These are phyloP conservation scores for Colletotrichum tamarilloi DNA, from an alignment of 2,329 filamentous ascomycete genomes.

Conservation along the genomic window DNA sequence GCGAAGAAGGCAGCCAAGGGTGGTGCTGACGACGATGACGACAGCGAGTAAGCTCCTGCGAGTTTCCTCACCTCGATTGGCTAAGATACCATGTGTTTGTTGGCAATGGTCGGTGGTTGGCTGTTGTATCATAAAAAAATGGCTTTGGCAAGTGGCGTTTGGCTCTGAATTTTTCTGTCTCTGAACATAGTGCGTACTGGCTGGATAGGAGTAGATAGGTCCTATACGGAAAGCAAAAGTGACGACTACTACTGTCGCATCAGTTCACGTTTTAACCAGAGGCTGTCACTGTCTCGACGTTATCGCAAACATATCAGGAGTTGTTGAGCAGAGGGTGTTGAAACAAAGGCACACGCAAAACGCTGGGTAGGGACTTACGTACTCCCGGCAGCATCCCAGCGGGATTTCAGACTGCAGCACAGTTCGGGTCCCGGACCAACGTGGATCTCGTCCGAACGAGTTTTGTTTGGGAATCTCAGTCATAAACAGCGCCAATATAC, in stretches of 20 bases:
- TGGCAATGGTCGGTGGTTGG: slow-evolving; percentile 36
- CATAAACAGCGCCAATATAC: slow-evolving; percentile 22
- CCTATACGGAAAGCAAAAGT: slow-evolving; percentile 31
- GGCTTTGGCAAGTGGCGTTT: slow-evolving; percentile 39
- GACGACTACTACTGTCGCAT: slow-evolving; percentile 20
- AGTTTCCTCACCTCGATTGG: slow-evolving; percentile 28
- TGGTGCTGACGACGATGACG: slow-evolving; percentile 59
- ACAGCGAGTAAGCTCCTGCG: slow-evolving; percentile 58
- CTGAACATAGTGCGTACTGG: slow-evolving; percentile 35
- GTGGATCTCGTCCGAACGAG: slow-evolving; percentile 35
- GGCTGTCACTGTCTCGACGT: neutral
- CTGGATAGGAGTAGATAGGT: slow-evolving; percentile 37
- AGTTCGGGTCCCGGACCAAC: slow-evolving; percentile 27
- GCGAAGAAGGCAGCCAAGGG: slow-evolving; percentile 64
- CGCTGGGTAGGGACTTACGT: slow-evolving; percentile 2
- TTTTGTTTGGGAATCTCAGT: slow-evolving; percentile 32
- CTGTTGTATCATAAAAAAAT: slow-evolving; percentile 38
- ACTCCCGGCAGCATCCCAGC: slow-evolving; percentile 10
- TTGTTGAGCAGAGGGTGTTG: neutral
- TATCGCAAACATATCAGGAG: neutral
- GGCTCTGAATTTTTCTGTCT: slow-evolving; percentile 26
- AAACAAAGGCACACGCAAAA: slow-evolving; percentile 14
- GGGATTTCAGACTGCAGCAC: slow-evolving; percentile 30
- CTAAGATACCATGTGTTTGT: slow-evolving; percentile 36
- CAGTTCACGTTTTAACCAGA: slow-evolving; percentile 20